Evolutionary conservation across 129 eudicot species (phyloP), one percentile per base, ranked within the genome.

Genomic region (Pittosporum tobira): DNA sequence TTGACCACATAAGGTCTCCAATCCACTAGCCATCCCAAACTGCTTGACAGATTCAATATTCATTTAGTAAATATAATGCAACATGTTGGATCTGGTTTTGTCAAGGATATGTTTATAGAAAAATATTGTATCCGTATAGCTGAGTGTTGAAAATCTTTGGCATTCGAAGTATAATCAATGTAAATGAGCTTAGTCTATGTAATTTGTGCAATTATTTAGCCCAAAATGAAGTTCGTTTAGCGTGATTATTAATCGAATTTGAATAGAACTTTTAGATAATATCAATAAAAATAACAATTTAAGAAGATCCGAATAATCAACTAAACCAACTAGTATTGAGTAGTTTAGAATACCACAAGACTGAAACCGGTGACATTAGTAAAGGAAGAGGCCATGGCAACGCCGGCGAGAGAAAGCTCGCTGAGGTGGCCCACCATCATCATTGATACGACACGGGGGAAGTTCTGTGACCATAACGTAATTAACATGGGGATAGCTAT

Each of bases 381-480:
- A 42, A 84, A 66, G 27, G 88, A 84, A 42, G 83, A 81, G 53
- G 88, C 88, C 14, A 81, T 71, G 3, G 94, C 69, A 19, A 73
- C 68, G 36, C 78, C 69, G 1, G 88, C 73, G 36, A 84, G 67
- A 28, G 75, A 58, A 1, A 85, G 75, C 46, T 85, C 73, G 0
- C 82, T 82, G 4, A 85, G 75, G 26, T 85, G 94, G n/a, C 88
- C 94, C 6, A 80, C 66, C 88, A 84, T 80, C n/a, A 84, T 74
- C 88, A 84, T 63, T 5, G 85, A 69, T 3, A 61, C 72, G 29
- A 78, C 75, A 10, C 79, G 68, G 44, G 78, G 31, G 15, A 85
- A 66, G 64, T 68, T 63, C 30, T 84, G 78, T 4, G 94, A 77
- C n/a, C n/a, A n/a, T n/a, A 3, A 84, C 67, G 75, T 77, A 0